These are phyloP conservation scores for Neofusicoccum kwambonambiense DNA, from an alignment of 2,329 filamentous ascomycete species.

Conservation along the genomic window DNA sequence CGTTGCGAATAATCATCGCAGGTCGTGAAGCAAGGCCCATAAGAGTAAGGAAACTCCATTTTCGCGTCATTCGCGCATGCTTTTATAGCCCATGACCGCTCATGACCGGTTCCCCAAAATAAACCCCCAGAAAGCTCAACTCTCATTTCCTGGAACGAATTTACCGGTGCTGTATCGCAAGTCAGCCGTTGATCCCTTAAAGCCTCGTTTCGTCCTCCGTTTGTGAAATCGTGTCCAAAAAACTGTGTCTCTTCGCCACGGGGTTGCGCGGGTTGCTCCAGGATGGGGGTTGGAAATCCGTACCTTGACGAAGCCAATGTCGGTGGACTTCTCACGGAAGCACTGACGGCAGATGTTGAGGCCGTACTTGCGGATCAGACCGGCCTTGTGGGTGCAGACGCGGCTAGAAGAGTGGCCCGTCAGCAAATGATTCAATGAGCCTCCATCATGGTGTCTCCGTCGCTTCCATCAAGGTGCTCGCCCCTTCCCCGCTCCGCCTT, in stretches of 20 bases:
- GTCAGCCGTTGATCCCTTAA: neutral
- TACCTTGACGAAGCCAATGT: conserved; percentile 71
- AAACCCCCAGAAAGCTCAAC: conserved; percentile 11
- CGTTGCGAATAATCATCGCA: conserved; percentile 6
- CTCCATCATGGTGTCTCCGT: neutral
- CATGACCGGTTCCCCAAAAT: conserved; percentile 18
- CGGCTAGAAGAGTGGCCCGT: conserved; percentile 54
- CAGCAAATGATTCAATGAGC: conserved; percentile 26
- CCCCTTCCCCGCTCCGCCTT: conserved; percentile 15
- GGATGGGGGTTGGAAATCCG: conserved; percentile 18
- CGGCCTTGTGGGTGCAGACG: conserved; percentile 90
- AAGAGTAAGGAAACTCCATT: conserved; percentile 11
- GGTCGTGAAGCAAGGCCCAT: conserved; percentile 14
- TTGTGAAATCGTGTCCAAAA: no score
- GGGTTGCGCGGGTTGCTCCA: neutral
- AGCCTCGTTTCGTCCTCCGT: neutral
- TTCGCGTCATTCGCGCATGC: conserved; percentile 14
- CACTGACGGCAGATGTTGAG: conserved; percentile 77
- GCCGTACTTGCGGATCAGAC: conserved; percentile 99
- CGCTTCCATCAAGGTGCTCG: conserved; percentile 17
- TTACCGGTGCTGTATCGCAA: conserved; percentile 17
- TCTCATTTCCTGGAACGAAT: conserved; percentile 9
- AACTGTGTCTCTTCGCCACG: neutral
- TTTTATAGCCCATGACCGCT: conserved; percentile 17
- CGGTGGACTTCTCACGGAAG: conserved; percentile 67